A percentile compares a stretch with the other conserved stretches of the same genome.
phyloP scores from a whole-genome alignment of 345 rosid genomes.

The Mangifera indica region DNA sequence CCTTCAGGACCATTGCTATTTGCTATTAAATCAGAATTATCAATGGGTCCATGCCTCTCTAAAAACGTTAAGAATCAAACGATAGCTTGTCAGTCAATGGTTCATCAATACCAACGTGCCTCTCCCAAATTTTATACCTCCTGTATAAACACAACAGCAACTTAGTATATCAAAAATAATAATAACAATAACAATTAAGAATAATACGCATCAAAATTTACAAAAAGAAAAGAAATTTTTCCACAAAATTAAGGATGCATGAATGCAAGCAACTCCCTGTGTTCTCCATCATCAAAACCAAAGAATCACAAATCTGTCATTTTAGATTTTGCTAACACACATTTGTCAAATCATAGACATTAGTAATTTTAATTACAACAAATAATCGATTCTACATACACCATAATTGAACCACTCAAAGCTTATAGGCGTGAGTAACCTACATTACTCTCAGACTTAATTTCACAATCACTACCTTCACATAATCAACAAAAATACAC shows the following conservation, averaged over 20 bases:
- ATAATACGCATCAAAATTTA: not conserved
- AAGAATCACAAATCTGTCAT: slow-evolving; percentile 64
- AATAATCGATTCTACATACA: no score
- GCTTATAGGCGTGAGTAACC: no score
- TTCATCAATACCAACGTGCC: slow-evolving; percentile 50
- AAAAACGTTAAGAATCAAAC: slow-evolving; percentile 29
- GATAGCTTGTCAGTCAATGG: slow-evolving; percentile 24
- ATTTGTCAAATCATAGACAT: no score
- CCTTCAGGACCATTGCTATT: slow-evolving; percentile 31
- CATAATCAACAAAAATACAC: no score
- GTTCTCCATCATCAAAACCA: slow-evolving; percentile 51
- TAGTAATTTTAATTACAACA: no score
- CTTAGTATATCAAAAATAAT: no score
- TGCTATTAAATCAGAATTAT: no score
- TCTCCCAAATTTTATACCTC: slow-evolving; percentile 79
- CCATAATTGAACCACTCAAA: no score
- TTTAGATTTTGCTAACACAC: slow-evolving; percentile 12
- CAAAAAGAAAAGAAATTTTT: not conserved
- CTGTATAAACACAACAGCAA: slow-evolving; percentile 28
- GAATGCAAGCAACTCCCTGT: slow-evolving; percentile 50
- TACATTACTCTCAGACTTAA: no score
- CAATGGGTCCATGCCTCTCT: no score
- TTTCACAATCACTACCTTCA: no score
- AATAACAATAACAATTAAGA: not conserved
- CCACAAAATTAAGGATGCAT: not conserved